Base-by-base conservation (phyloP, 495 filamentous ascomycete species). In the Parathielavia hyrcaniae region DNA sequence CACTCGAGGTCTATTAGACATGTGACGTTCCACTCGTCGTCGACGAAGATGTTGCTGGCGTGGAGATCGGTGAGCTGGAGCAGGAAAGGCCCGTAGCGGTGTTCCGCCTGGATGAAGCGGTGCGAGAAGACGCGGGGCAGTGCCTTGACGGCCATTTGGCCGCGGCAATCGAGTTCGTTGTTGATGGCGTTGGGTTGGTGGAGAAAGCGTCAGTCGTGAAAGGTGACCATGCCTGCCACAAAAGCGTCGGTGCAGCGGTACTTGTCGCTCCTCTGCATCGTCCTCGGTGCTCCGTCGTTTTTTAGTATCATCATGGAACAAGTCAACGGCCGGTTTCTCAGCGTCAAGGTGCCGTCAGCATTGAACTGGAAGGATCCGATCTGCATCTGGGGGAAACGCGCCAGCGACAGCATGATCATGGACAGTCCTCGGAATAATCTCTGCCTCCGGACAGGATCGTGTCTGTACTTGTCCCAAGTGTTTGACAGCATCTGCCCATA, bases 1-100 rank as follows among this genome's bases (percentile, higher is more conserved):
- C 38, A 53, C 39, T 53, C 51, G 14, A 53, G 51, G 16, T 44
- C 50, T 1, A 53, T 30, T 7, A 53, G 5, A 8, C 38, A 43
- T 0, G 51, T 53, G 23, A 53, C 23, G 23, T 44, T 53, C 51
- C 51, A 53, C 16, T 53, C 51, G 51, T 44, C 51, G 39, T 53
- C 39, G 1, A 53, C 51, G 12, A 53, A 53, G 23, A 53, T 32
- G 51, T 35, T 53, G 51, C 51, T 53, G 9, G 39, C 23, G 16
- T 53, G 51, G 39, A 53, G 26, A n/a, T 53, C 51, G 39, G 51
- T 53, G 23, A 53, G 39, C 39, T 53, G 39, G 22, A 53, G 38
- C 2, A 4, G 23, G 17, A 53, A 53, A 11, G 23, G 51, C n/a
- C 48, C 48, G n/a, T 38, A 2, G 17, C 48, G 48, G 6, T 23